A percentile compares a stretch with the other conserved stretches of the same genome.
These are phyloP conservation scores for Claviceps quebecensis DNA, from an alignment of 2,329 filamentous ascomycete species.

Conservation along the genomic window DNA sequence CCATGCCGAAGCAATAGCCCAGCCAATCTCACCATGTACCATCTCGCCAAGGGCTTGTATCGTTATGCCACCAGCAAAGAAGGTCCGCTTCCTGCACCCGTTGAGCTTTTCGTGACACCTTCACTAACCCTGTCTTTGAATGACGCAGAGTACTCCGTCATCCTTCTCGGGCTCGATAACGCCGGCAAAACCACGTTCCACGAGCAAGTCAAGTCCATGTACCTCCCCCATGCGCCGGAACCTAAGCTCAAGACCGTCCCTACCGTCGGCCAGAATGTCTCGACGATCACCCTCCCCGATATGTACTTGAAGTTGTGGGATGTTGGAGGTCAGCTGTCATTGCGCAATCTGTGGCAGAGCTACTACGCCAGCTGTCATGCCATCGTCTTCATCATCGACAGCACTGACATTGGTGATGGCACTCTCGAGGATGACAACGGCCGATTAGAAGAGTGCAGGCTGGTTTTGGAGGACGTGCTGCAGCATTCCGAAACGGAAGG, in stretches of 20 bases:
- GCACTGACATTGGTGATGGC: slow-evolving; percentile 80
- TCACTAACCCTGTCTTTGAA: background rate
- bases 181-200: slow-evolving; percentile 97
- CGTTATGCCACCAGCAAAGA: slow-evolving; percentile 94
- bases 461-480: slow-evolving; percentile 81
- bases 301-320: slow-evolving; percentile 99
- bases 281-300: slow-evolving; percentile 76
- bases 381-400: slow-evolving; percentile 96
- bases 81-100: slow-evolving; percentile 35
- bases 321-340: slow-evolving; percentile 79
- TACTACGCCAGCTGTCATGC: slow-evolving; percentile 93
- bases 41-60: slow-evolving; percentile 89
- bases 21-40: slow-evolving; percentile 56
- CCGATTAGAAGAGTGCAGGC: slow-evolving; percentile 72
- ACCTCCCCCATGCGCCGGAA: slow-evolving; percentile 46
- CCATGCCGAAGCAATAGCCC: background rate
- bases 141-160: slow-evolving; percentile 76
- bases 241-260: slow-evolving; percentile 78
- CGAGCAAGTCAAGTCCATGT: slow-evolving; percentile 87
- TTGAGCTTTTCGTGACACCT: no score
- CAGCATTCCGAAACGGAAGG: slow-evolving; percentile 79
- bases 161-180: slow-evolving; percentile 93
- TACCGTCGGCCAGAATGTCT: slow-evolving; percentile 93
- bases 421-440: slow-evolving; percentile 42
- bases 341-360: slow-evolving; percentile 86